Evolutionary conservation across 257 asterid species (phyloP), one percentile per base, ranked within the genome.

Genomic region (Verbascum thapsus): DNA sequence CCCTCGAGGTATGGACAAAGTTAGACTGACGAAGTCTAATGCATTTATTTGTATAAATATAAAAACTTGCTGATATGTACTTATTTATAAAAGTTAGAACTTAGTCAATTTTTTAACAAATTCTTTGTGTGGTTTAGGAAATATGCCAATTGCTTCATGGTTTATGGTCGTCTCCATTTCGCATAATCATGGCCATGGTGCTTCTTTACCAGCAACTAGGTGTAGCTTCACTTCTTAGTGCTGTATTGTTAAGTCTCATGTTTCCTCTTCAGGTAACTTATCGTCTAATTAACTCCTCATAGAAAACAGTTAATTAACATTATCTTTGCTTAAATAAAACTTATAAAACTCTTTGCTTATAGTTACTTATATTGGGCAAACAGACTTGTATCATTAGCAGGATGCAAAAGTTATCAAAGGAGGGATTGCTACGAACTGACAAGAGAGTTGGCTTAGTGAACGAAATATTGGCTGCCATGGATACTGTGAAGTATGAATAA

Each of bases 171-270:
- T 75, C 90, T 66, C 98, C 98, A 34, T 88, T 88, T 67, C 94
- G 98, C 43, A 91, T 91, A 34, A 71, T 51, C 69, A 74, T 86
- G 76, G 86, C 98, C 75, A 74, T 91, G 90, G 73, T 77, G 80
- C 95, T 91, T 71, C 94, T 91, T 22, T 91, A 91, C 87, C 91
- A 86, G 80, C 95, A 91, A 66, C 75, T 91, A 58, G 96, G 98
- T 53, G 88, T 82, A 57, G 95, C 98, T 52, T 86, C 98, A 53
- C 98, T 91, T 67, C 79, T 88, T 53, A 96, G 98, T 72, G 78
- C 87, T 55, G 75, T 88, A 13, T 74, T 86, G 85, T 65, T 91
- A 48, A 78, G 81, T 58, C 85, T 86, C 66, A 81, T 88, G 87
- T 88, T 88, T 69, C 98, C 97, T 32, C 43, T 90, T 69, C 97